Conservation (phyloP, 2,329 filamentous ascomycete genomes). For the Colletotrichum sp. region DNA sequence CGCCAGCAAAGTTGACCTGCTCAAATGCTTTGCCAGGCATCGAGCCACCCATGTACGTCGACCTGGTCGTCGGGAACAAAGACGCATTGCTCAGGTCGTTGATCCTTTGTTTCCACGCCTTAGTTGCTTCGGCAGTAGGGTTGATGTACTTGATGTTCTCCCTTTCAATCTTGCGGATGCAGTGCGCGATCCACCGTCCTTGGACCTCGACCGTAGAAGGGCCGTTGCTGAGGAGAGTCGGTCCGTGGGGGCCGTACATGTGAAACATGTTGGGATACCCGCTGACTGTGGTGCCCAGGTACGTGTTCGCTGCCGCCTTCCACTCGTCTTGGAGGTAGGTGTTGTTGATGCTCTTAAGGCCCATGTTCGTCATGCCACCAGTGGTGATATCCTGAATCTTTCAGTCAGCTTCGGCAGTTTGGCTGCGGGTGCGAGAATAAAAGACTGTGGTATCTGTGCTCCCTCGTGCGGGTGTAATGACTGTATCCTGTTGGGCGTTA, state of each 20-base stretch:
- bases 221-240: constrained; percentile 61
- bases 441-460: too few relatives aligned
- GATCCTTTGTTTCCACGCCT: constrained; percentile 55
- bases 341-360: constrained; percentile 43
- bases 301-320: constrained; percentile 44
- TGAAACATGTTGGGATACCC: constrained; percentile 58
- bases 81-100: constrained; percentile 48
- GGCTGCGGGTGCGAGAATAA: too few relatives aligned
- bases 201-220: constrained; percentile 60
- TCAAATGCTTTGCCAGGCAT: constrained; percentile 52
- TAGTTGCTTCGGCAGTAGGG: constrained; percentile 47
- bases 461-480: background rate
- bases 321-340: constrained; percentile 47
- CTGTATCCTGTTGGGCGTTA: background rate
- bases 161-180: constrained; percentile 51
- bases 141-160: constrained; percentile 56
- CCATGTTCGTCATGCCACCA: constrained; percentile 48
- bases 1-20: constrained; percentile 42
- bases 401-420: background rate
- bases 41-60: constrained; percentile 62
- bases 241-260: constrained; percentile 61
- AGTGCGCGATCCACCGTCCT: constrained; percentile 59
- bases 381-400: background rate
- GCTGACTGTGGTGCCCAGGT: constrained; percentile 47
- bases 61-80: constrained; percentile 53